These are phyloP conservation scores for Penicillium sp. DNA, from an alignment of 2,329 filamentous ascomycete genomes.

Conservation along the genomic window DNA sequence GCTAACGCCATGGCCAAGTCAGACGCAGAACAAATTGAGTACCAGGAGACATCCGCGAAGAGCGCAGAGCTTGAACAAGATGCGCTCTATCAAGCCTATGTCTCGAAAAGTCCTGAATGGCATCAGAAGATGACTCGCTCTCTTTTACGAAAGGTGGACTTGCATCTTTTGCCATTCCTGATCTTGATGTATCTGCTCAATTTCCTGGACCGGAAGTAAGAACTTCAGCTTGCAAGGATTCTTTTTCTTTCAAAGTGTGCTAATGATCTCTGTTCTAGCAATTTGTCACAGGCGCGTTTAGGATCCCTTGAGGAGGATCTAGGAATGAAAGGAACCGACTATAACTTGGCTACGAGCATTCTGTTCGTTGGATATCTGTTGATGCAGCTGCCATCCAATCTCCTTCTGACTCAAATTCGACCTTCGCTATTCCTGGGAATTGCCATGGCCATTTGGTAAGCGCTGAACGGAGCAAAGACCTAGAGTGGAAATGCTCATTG, in stretches of 20 bases:
- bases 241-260: not conserved
- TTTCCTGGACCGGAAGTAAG: slow-evolving; percentile 34
- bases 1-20: slow-evolving; percentile 8
- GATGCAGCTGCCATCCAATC: slow-evolving; percentile 64
- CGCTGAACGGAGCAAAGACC: not conserved
- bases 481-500: not conserved
- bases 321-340: slow-evolving; percentile 57
- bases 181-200: slow-evolving; percentile 35
- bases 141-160: slow-evolving; percentile 30
- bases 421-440: slow-evolving; percentile 56
- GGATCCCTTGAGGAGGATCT: slow-evolving; percentile 57
- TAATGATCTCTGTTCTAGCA: slow-evolving; percentile 26
- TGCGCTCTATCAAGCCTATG: slow-evolving; percentile 29
- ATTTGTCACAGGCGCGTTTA: slow-evolving; percentile 57
- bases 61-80: slow-evolving; percentile 17
- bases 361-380: slow-evolving; percentile 61
- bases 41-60: slow-evolving; percentile 7
- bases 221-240: not conserved
- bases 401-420: slow-evolving; percentile 55
- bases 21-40: slow-evolving; percentile 11
- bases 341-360: slow-evolving; percentile 57
- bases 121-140: slow-evolving; percentile 25
- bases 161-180: slow-evolving; percentile 30
- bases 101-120: slow-evolving; percentile 27
- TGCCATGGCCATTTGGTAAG: slow-evolving; percentile 34